Evolutionary conservation across 768 basidiomycete species (phyloP).

Genomic region (Phylloporus sp.): DNA sequence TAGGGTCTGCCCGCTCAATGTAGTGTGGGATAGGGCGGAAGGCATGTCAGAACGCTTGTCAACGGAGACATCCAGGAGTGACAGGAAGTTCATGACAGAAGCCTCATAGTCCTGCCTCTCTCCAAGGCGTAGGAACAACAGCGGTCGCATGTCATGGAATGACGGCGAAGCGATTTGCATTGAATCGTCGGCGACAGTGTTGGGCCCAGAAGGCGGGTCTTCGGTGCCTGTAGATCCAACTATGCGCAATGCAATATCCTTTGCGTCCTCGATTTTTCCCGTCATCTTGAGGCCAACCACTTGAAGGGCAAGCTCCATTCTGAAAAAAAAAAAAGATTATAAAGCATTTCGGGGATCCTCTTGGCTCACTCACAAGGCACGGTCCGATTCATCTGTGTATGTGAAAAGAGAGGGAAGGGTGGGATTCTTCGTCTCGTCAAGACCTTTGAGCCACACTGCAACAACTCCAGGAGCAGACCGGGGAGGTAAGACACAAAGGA

Average conservation of each 20-base stretch:
- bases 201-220: constrained; percentile 33
- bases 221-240: constrained; percentile 68
- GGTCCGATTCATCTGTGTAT: constrained; percentile 86
- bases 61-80: constrained; percentile 63
- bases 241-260: constrained; percentile 90
- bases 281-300: constrained; percentile 97
- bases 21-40: constrained; percentile 62
- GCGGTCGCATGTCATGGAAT: constrained; percentile 50
- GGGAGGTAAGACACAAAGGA: constrained; percentile 89
- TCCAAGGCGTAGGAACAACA: constrained; percentile 50
- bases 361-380: constrained; percentile 63
- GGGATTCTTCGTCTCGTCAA: constrained; percentile 55
- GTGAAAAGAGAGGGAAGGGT: constrained; percentile 67
- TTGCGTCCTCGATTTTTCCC: constrained; percentile 88
- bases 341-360: constrained; percentile 8
- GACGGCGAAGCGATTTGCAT: constrained; percentile 51
- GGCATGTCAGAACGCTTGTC: constrained; percentile 40
- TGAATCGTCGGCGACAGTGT: constrained; percentile 34
- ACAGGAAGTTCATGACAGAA: constrained; percentile 75
- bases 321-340: constrained; percentile 29
- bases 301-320: constrained; percentile 93
- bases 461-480: constrained; percentile 78
- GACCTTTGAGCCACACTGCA: constrained; percentile 81
- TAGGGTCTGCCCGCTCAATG: constrained; percentile 74
- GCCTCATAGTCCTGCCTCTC: constrained; percentile 65